Percentiles rank a stretch among this genome's conserved stretches.
Evolutionary conservation across 371 early-diverging fungal species (phyloP).

Genomic region (Batrachochytrium dendrobatidis): DNA sequence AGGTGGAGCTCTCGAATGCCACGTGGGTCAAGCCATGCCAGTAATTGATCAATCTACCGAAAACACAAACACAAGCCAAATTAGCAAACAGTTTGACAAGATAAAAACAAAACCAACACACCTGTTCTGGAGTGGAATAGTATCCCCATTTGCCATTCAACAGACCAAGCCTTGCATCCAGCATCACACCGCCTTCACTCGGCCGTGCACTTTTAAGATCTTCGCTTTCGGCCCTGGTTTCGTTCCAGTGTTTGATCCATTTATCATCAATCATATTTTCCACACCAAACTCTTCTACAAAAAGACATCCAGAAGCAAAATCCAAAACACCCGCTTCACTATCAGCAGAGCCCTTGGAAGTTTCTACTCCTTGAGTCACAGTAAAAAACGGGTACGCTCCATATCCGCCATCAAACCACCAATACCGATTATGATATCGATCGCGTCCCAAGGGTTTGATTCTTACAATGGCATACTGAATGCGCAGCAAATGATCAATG

Average conservation of each 20-base stretch:
- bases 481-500: constrained; percentile 23
- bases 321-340: neutral
- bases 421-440: constrained; percentile 76
- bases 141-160: constrained; percentile 50
- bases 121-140: constrained; percentile 55
- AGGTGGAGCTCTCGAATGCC: constrained; percentile 61
- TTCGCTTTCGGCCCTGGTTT: neutral
- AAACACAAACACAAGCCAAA: neutral
- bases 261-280: neutral
- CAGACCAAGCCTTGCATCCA: constrained; percentile 13
- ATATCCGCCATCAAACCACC: constrained; percentile 72
- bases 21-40: constrained; percentile 68
- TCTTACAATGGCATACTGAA: constrained; percentile 43
- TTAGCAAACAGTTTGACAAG: neutral
- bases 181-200: constrained; percentile 1
- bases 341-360: neutral
- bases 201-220: neutral
- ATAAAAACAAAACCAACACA: constrained; percentile 14
- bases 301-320: constrained; percentile 32
- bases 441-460: constrained; percentile 73
- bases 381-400: constrained; percentile 33
- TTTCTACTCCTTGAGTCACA: constrained; percentile 7
- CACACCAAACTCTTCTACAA: constrained; percentile 29
- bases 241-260: neutral
- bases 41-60: constrained; percentile 50